Percentiles rank a stretch among this genome's conserved stretches.
Conservation (phyloP, 2,329 filamentous ascomycete genomes). For the Talaromyces marneffei region DNA sequence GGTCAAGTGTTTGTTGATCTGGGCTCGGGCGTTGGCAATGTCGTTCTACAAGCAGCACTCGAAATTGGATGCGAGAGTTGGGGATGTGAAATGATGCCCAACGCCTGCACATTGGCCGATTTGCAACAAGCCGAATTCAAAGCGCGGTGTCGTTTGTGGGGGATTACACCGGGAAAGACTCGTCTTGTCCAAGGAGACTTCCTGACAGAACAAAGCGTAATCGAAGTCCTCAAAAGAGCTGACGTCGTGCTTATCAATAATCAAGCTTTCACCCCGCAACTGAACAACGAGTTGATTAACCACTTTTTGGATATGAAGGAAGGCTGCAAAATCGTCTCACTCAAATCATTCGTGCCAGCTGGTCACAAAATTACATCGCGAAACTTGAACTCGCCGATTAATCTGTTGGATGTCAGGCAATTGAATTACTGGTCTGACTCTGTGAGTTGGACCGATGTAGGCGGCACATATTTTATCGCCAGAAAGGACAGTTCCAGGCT, state of each 20-base stretch:
- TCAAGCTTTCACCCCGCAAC: slow-evolving; percentile 81
- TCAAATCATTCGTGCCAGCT: slow-evolving; percentile 84
- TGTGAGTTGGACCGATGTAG: slow-evolving; percentile 86
- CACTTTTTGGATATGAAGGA: slow-evolving; percentile 92
- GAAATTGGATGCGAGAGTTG: slow-evolving; percentile 92
- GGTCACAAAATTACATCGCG: slow-evolving; percentile 67
- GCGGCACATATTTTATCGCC: slow-evolving; percentile 83
- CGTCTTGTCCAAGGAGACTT: slow-evolving; percentile 80
- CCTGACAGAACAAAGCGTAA: slow-evolving; percentile 63
- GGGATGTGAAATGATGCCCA: slow-evolving; percentile 95
- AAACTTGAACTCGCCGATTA: slow-evolving; percentile 74
- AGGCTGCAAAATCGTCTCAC: slow-evolving; percentile 81
- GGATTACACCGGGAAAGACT: slow-evolving; percentile 72
- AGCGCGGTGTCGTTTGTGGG: slow-evolving; percentile 84
- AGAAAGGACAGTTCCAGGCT: slow-evolving; percentile 61
- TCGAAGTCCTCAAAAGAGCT: slow-evolving; percentile 68
- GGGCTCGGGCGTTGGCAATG: slow-evolving; percentile 92
- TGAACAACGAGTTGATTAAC: slow-evolving; percentile 78
- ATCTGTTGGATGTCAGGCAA: slow-evolving; percentile 70
- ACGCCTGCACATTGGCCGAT: slow-evolving; percentile 75
- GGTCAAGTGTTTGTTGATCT: slow-evolving; percentile 88
- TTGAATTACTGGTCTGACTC: slow-evolving; percentile 62
- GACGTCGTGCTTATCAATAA: slow-evolving; percentile 99
- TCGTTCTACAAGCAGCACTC: slow-evolving; percentile 86
- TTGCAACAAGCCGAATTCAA: slow-evolving; percentile 76